phyloP scores from a whole-genome alignment of 23 red algal genomes.

The Cyanidiococcus yangmingshanensis region DNA sequence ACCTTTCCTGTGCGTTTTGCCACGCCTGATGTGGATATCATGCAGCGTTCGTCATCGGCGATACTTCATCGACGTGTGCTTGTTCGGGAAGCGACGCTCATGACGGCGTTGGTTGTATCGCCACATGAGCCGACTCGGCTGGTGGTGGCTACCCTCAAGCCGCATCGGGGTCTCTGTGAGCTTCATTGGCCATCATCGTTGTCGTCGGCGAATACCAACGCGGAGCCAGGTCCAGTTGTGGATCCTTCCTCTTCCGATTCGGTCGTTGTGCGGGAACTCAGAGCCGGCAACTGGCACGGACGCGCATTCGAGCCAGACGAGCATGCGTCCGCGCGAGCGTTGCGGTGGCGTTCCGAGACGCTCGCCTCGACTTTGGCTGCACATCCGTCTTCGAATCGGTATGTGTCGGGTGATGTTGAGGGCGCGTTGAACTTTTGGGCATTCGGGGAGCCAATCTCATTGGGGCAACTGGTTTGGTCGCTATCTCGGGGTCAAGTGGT shows the following conservation, averaged over 20 bases:
- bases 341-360: neutral
- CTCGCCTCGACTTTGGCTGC: neutral
- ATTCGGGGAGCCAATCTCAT: neutral
- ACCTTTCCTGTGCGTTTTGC: neutral
- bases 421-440: neutral
- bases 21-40: too few relatives aligned
- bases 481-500: neutral
- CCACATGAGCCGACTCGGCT: neutral
- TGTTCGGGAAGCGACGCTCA: neutral
- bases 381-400: neutral
- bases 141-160: neutral
- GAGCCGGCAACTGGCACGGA: slow-evolving; percentile 16
- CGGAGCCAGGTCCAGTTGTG: neutral
- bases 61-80: neutral
- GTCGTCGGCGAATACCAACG: neutral
- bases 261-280: slow-evolving; percentile 1
- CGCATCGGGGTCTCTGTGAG: slow-evolving; percentile 1
- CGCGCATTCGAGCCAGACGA: neutral
- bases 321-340: neutral
- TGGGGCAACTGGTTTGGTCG: neutral
- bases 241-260: neutral
- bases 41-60: too few relatives aligned
- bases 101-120: neutral
- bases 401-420: slow-evolving; percentile 1
- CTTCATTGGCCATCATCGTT: neutral